Evolutionary conservation across 192 early-diverging fungal species (phyloP), one percentile per base, ranked within the genome.

Genomic region (Mortierella claussenii): DNA sequence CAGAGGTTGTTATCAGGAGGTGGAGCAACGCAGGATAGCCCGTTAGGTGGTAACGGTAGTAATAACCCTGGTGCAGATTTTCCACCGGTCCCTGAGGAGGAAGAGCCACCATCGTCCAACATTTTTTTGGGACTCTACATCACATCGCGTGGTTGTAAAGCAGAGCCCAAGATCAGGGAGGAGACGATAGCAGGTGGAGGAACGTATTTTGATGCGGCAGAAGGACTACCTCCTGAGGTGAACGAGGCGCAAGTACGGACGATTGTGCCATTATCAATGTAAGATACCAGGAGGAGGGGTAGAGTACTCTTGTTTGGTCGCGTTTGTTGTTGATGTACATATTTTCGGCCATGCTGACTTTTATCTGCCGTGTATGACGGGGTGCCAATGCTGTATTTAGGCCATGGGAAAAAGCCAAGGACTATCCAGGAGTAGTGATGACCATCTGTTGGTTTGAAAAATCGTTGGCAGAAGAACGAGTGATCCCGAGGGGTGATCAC

Each of bases 401-500:
- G 45, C 30, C 60, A 8, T 52, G 20, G 32, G 60, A 62, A 3
- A 28, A 51, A 18, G 34, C 43, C 26, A 37, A 51, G 34, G 26
- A 28, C n/a, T 20, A 42, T 23, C 27, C 30, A 51, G 63, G 63
- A 0, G 58, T 62, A 1, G 65, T 76, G 2, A 20, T 76, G 43
- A 76, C 63, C 3, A 60, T 37, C 26, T 67, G 49, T 33, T 76
- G 73, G 73, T 67, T 76, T 20, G 64, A 76, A 10, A 60, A 53
- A 1, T 76, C 73, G 5, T 18, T 76, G 2, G 17, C 48, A 2
- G 63, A 66, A 20, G 64, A 67, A 18, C 36, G 28, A 15, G 64
- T 58, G n/a, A 55, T 76, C 1, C 28, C 64, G 4, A 55, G 49
- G 17, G 31, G 34, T 15, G 50, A 76, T 9, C 58, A 67, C 20